phyloP scores from a whole-genome alignment of 768 basidiomycete species.

The Crassisporium funariophilum region DNA sequence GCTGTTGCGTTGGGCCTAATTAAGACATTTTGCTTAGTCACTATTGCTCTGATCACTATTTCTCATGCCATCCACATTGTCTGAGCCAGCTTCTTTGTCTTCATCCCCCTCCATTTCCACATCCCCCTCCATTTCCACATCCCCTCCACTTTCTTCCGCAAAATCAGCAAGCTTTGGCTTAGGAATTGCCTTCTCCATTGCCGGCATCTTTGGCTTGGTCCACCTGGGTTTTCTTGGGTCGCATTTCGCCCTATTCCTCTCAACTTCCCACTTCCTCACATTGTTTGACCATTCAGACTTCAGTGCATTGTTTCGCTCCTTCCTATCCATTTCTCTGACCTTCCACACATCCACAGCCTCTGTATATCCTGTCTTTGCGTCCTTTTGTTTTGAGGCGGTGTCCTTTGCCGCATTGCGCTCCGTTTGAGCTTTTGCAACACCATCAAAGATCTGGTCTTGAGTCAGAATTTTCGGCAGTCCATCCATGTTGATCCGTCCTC shows the following conservation, averaged over 20 bases:
- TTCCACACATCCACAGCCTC: conserved; percentile 6
- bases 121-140: background rate
- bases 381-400: conserved; percentile 2
- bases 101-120: background rate
- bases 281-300: conserved; percentile 1
- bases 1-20: too few species aligned
- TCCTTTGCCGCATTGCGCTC: conserved; percentile 5
- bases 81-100: background rate
- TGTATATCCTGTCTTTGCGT: conserved; percentile 1
- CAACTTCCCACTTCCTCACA: conserved; percentile 2
- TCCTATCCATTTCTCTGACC: conserved; percentile 10
- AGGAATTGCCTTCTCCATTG: background rate
- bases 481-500: too few species aligned
- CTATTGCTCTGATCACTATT: background rate
- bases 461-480: too few species aligned
- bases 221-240: too few species aligned
- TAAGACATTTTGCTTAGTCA: background rate
- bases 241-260: too few species aligned
- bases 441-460: conserved; percentile 6
- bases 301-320: conserved; percentile 4
- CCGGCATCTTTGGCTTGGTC: background rate
- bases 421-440: conserved; percentile 1
- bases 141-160: background rate
- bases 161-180: conserved; percentile 1
- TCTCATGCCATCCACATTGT: background rate